These are phyloP conservation scores for Tulasnella sp. DNA, from an alignment of 768 basidiomycete genomes.

Conservation along the genomic window DNA sequence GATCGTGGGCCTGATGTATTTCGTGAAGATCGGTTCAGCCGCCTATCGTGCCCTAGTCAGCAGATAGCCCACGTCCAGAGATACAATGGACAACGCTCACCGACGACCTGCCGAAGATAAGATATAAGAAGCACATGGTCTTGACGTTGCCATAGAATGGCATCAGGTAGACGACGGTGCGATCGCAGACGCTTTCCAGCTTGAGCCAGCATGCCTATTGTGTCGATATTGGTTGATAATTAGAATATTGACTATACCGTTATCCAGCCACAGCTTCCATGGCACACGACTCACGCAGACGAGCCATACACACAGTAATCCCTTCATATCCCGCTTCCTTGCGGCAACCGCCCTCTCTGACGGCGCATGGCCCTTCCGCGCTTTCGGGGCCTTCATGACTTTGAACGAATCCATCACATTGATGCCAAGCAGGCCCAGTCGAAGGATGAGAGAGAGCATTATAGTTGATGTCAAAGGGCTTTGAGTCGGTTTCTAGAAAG, in stretches of 20 bases:
- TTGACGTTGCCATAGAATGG: conserved; percentile 83
- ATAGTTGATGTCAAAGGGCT: background rate
- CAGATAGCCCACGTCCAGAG: background rate
- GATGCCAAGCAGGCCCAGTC: conserved; percentile 57
- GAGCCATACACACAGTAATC: conserved; percentile 72
- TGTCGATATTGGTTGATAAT: background rate
- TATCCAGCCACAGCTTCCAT: conserved; percentile 1
- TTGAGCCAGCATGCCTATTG: conserved; percentile 51
- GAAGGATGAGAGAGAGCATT: conserved; percentile 31
- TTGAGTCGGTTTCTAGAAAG: background rate
- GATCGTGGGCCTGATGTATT: conserved; percentile 65
- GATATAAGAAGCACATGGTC: conserved; percentile 44
- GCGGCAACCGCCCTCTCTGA: conserved; percentile 53
- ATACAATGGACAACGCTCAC: conserved; percentile 10
- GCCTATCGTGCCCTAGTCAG: conserved; percentile 54
- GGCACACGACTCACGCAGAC: conserved; percentile 48
- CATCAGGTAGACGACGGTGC: conserved; percentile 53
- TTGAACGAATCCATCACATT: conserved; percentile 82
- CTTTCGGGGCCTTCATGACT: conserved; percentile 56
- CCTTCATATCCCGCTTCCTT: conserved; percentile 78
- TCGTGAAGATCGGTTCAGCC: conserved; percentile 74
- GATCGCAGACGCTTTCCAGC: conserved; percentile 58
- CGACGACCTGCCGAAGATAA: conserved; percentile 10
- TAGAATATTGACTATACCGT: conserved; percentile 18
- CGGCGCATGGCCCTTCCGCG: conserved; percentile 36